Conservation (phyloP, 2,329 filamentous ascomycete genomes). For the Fusarium sp. region DNA sequence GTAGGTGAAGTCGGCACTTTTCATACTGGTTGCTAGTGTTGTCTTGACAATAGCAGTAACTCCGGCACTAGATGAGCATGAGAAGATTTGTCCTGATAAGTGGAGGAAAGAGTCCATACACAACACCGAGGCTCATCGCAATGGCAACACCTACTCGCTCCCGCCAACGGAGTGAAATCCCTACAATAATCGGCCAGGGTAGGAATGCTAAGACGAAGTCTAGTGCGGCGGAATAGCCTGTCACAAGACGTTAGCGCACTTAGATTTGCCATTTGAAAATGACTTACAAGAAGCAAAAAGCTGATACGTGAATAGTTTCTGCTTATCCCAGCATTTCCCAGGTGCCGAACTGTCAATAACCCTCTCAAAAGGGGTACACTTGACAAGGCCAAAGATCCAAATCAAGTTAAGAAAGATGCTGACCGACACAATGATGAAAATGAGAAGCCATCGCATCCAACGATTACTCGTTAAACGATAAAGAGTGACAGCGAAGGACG, state of each 20-base stretch:
- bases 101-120: conserved; percentile 42
- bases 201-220: conserved; percentile 54
- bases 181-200: conserved; percentile 55
- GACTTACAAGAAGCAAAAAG: conserved; percentile 53
- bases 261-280: rapidly evolving
- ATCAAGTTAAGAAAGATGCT: conserved; percentile 55
- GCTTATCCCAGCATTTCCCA: conserved; percentile 52
- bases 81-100: too few species aligned
- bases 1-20: conserved; percentile 53
- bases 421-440: conserved; percentile 53
- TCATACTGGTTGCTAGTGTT: conserved; percentile 52
- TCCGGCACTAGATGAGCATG: conserved; percentile 48
- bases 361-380: conserved; percentile 50
- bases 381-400: conserved; percentile 54
- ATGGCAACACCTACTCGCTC: conserved; percentile 55
- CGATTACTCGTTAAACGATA: conserved; percentile 49
- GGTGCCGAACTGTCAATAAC: conserved; percentile 47
- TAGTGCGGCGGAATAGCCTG: conserved; percentile 54
- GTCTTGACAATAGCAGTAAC: conserved; percentile 54
- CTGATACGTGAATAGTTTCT: conserved; percentile 48
- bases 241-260: background rate
- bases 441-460: conserved; percentile 49
- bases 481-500: conserved; percentile 57
- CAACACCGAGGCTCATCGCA: conserved; percentile 55
- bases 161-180: conserved; percentile 50